phyloP scores from a whole-genome alignment of 2,329 filamentous ascomycete genomes.

The Drechslera avenae region DNA sequence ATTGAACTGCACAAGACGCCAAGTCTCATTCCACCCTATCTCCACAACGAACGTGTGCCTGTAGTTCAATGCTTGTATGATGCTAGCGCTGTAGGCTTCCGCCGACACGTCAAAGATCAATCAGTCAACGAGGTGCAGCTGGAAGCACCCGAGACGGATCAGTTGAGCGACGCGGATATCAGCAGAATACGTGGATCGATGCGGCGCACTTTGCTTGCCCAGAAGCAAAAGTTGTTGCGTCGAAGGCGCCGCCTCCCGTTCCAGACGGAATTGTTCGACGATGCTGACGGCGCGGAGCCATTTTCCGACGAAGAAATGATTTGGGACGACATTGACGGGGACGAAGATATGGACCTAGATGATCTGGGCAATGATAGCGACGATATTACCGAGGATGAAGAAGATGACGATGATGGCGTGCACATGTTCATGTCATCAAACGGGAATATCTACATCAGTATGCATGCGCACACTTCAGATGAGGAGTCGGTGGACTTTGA shows the following conservation, averaged over 20 bases:
- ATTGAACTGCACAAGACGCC: slow-evolving; percentile 31
- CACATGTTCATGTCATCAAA: slow-evolving; percentile 6
- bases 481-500: neutral
- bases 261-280: slow-evolving; percentile 1
- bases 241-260: neutral
- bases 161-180: slow-evolving; percentile 27
- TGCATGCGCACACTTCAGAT: neutral
- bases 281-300: neutral
- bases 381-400: slow-evolving; percentile 15
- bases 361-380: slow-evolving; percentile 7
- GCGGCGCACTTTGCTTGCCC: slow-evolving; percentile 8
- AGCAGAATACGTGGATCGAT: slow-evolving; percentile 15
- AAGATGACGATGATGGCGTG: slow-evolving; percentile 17
- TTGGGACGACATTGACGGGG: slow-evolving; percentile 11
- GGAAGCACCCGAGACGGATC: slow-evolving; percentile 30
- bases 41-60: slow-evolving; percentile 36
- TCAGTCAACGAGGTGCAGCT: neutral
- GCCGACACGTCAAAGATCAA: slow-evolving; percentile 20
- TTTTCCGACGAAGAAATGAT: neutral
- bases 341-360: slow-evolving; percentile 14
- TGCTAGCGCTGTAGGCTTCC: slow-evolving; percentile 54
- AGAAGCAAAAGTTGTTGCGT: slow-evolving; percentile 18
- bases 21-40: slow-evolving; percentile 40
- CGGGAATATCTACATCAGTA: no score
- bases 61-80: slow-evolving; percentile 35